Percentiles rank a stretch among this genome's conserved stretches.
These are phyloP conservation scores for Leptodermis oblonga DNA, from an alignment of 257 asterid species.

Conservation along the genomic window DNA sequence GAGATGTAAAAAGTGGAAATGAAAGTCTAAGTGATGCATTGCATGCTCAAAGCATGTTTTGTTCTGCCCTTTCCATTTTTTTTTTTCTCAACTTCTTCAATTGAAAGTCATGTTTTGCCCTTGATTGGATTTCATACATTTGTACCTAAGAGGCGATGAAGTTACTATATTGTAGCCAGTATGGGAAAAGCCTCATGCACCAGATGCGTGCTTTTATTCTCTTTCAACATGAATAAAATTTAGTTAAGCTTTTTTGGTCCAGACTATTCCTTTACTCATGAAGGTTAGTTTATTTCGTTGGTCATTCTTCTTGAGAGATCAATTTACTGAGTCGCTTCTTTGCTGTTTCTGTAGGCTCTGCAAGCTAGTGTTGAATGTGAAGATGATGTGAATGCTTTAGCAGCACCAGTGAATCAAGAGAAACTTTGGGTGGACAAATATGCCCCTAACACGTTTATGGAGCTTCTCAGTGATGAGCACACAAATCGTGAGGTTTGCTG, in stretches of 20 bases:
- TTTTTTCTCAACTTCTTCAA: neutral
- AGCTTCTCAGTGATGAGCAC: constrained; percentile 97
- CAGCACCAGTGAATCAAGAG: constrained; percentile 44
- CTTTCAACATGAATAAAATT: neutral
- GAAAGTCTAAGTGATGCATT: neutral
- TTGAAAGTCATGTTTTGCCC: neutral
- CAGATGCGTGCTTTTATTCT: neutral
- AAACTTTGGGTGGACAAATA: constrained; percentile 97
- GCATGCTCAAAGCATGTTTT: neutral
- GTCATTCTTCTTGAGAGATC: neutral
- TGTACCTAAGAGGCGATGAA: neutral
- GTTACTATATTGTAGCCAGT: neutral
- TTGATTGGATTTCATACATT: neutral
- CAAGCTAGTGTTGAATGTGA: constrained; percentile 57
- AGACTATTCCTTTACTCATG: neutral
- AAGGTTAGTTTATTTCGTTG: neutral
- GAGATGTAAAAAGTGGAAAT: neutral
- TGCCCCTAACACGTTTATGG: constrained; percentile 92
- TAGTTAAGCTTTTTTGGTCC: neutral
- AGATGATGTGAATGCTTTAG: constrained; percentile 33
- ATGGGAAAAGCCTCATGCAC: neutral
- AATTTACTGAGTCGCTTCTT: neutral
- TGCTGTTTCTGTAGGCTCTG: constrained; percentile 53
- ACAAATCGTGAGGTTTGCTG: constrained; percentile 88
- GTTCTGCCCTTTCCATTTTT: neutral